phyloP scores from a whole-genome alignment of 495 filamentous ascomycete genomes.

The Trichoderma erinaceum region DNA sequence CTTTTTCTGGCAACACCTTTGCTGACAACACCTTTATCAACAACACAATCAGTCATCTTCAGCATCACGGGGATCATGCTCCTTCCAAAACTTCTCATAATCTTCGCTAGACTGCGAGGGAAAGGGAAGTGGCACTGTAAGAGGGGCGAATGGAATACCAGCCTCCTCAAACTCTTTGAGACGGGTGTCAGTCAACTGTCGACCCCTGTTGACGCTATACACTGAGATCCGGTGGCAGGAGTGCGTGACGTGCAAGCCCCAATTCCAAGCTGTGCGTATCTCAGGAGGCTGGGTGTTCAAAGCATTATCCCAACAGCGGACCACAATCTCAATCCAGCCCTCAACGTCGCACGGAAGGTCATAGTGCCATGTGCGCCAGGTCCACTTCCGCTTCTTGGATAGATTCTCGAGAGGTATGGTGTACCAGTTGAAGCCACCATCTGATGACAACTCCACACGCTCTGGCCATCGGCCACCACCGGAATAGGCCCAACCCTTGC shows the following conservation, averaged over 20 bases:
- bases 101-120: background rate
- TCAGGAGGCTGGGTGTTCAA: constrained; percentile 42
- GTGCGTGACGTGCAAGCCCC: background rate
- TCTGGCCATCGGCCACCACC: constrained; percentile 55
- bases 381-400: constrained; percentile 47
- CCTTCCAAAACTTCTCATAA: constrained; percentile 2
- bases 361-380: constrained; percentile 49
- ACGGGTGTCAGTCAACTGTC: background rate
- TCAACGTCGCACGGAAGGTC: constrained; percentile 52
- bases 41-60: background rate
- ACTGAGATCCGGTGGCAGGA: constrained; percentile 1
- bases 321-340: constrained; percentile 53
- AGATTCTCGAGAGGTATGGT: constrained; percentile 46
- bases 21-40: too few relatives aligned
- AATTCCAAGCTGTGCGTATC: constrained; percentile 28
- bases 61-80: background rate
- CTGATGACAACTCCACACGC: constrained; percentile 49
- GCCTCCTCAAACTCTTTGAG: background rate
- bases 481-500: constrained; percentile 55
- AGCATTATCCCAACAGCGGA: constrained; percentile 54
- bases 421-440: constrained; percentile 56
- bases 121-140: background rate
- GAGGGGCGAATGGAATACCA: background rate
- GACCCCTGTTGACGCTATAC: background rate
- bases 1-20: too few relatives aligned